These are phyloP conservation scores for Plenodomus lindquistii DNA, from an alignment of 2,329 filamentous ascomycete species.

Conservation along the genomic window DNA sequence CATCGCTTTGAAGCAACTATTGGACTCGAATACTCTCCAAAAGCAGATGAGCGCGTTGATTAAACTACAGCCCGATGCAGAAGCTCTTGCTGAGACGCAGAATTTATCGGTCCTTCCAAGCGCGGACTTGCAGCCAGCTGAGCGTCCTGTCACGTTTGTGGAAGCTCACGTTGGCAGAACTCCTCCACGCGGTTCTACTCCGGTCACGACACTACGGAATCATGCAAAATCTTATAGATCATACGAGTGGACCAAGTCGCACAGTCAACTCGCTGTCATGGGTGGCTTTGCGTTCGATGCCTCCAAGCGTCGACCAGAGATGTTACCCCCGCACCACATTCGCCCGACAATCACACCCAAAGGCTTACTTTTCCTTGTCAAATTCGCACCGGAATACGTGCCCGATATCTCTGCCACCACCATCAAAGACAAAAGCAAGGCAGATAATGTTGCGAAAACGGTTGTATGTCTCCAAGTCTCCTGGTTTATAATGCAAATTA, in stretches of 20 bases:
- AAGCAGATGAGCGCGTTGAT: background rate
- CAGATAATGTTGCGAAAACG: slow-evolving; percentile 17
- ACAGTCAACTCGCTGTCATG: slow-evolving; percentile 13
- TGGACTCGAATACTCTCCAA: background rate
- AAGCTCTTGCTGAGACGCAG: no score
- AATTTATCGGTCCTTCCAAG: no score
- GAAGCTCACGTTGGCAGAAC: no score
- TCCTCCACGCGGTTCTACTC: no score
- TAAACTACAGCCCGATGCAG: no score
- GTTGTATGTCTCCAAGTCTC: slow-evolving; percentile 24
- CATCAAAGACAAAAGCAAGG: slow-evolving; percentile 10
- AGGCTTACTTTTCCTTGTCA: background rate
- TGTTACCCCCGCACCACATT: background rate
- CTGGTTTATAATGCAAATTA: slow-evolving; percentile 32
- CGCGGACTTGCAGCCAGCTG: no score
- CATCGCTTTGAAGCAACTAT: background rate
- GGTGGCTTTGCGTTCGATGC: slow-evolving; percentile 7
- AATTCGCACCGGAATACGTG: background rate
- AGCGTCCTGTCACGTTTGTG: no score
- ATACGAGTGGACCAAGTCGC: slow-evolving; percentile 7
- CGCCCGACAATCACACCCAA: no score
- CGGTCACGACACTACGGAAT: background rate
- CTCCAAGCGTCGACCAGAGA: background rate
- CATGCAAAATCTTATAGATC: background rate
- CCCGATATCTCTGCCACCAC: background rate